Conservation (phyloP, 805 yeast species). For the Yarrowia osloensis region DNA sequence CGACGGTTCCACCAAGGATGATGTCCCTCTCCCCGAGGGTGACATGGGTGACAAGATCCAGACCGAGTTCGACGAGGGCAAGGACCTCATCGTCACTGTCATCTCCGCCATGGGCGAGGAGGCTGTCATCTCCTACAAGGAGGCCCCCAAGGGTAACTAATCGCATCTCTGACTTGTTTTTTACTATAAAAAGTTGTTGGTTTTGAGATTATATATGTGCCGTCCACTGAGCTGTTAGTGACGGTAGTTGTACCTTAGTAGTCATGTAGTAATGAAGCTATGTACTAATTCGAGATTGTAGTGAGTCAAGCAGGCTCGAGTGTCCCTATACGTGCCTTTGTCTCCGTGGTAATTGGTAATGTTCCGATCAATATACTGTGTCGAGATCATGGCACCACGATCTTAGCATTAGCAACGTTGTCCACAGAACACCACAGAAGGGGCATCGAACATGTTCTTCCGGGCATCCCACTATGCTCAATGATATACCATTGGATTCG, state of each 20-base stretch:
- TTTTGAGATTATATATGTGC: constrained; percentile 6
- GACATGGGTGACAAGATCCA: constrained; percentile 93
- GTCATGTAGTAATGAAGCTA: constrained; percentile 30
- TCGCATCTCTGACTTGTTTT: constrained; percentile 22
- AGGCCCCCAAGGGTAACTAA: constrained; percentile 74
- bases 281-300: constrained; percentile 8
- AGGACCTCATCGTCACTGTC: constrained; percentile 95
- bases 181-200: constrained; percentile 9
- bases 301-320: neutral
- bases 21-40: constrained; percentile 97
- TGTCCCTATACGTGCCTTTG: too few relatives aligned
- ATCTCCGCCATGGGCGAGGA: constrained; percentile 99
- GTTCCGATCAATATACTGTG: neutral
- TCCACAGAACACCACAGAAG: neutral
- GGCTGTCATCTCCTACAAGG: constrained; percentile 98
- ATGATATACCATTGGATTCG: neutral
- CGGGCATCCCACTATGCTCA: neutral
- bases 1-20: constrained; percentile 99
- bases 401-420: neutral
- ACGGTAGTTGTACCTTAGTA: constrained; percentile 14
- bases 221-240: neutral
- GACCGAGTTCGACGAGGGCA: constrained; percentile 95
- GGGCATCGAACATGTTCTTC: too few relatives aligned
- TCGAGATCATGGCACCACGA: neutral
- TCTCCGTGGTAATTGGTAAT: neutral